Conservation (phyloP, 768 basidiomycete genomes). For the Mycena maculata region DNA sequence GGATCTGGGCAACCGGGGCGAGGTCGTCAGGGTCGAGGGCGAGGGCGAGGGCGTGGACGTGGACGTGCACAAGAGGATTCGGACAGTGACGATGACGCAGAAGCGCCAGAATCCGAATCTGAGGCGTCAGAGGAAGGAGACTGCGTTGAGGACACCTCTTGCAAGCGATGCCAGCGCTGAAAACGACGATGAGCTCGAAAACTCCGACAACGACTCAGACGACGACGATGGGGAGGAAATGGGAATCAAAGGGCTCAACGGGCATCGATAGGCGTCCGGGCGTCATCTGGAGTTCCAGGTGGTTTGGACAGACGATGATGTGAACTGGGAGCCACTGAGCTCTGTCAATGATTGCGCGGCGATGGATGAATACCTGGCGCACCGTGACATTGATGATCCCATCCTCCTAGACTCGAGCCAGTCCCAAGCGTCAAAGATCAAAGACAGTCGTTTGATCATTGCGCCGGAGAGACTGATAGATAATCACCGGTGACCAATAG, state of each 20-base stretch:
- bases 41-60: background rate
- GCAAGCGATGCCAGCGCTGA: background rate
- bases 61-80: background rate
- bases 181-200: background rate
- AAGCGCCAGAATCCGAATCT: slow-evolving; percentile 1
- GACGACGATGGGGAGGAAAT: background rate
- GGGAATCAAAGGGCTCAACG: background rate
- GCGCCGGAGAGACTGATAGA: too few relatives aligned
- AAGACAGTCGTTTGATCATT: too few relatives aligned
- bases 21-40: background rate
- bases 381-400: slow-evolving; percentile 8
- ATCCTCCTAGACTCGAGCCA: too few relatives aligned
- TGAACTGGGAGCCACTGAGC: too few relatives aligned
- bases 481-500: too few relatives aligned
- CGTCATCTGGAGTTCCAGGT: slow-evolving; percentile 13
- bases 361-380: too few relatives aligned
- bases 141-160: too few relatives aligned
- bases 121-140: background rate
- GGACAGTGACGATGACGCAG: background rate
- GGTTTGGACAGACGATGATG: too few relatives aligned
- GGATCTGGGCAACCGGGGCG: too few relatives aligned
- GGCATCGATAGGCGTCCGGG: background rate
- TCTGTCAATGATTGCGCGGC: too few relatives aligned
- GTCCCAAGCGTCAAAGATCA: too few relatives aligned
- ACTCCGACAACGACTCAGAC: background rate